Conservation (phyloP, 2,329 filamentous ascomycete species). For the Fusarium incarnatum region DNA sequence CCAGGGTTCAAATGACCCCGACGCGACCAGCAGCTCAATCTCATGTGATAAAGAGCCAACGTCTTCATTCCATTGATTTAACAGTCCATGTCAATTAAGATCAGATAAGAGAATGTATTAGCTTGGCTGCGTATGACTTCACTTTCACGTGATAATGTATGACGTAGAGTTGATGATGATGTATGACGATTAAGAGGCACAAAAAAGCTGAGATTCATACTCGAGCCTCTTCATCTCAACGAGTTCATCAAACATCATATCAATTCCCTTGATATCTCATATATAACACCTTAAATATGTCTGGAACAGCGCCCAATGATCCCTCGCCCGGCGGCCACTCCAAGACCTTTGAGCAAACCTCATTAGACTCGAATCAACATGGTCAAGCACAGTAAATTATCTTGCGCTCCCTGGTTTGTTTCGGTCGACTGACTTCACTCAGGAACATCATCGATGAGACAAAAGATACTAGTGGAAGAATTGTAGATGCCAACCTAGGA, state of each 20-base stretch:
- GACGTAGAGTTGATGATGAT: slow-evolving; percentile 11
- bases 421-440: too few relatives aligned
- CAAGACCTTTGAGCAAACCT: slow-evolving; percentile 1
- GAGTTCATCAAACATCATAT: too few relatives aligned
- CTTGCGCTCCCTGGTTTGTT: too few relatives aligned
- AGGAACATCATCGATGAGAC: slow-evolving; percentile 26
- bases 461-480: neutral
- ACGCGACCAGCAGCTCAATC: neutral
- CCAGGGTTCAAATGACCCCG: neutral
- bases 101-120: neutral
- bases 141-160: slow-evolving; percentile 6
- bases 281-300: neutral
- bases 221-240: too few relatives aligned
- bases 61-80: too few relatives aligned
- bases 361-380: slow-evolving; percentile 13
- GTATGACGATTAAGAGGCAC: neutral
- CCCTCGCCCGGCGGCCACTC: slow-evolving; percentile 13
- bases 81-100: too few relatives aligned
- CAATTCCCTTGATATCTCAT: too few relatives aligned
- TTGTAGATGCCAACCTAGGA: slow-evolving; percentile 17
- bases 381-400: slow-evolving; percentile 18
- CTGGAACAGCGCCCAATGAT: slow-evolving; percentile 19
- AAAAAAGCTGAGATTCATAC: neutral
- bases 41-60: too few relatives aligned
- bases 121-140: neutral